Evolutionary conservation across 176 grass and related monocot species (phyloP).

Genomic region (Cymbopogon citratus): DNA sequence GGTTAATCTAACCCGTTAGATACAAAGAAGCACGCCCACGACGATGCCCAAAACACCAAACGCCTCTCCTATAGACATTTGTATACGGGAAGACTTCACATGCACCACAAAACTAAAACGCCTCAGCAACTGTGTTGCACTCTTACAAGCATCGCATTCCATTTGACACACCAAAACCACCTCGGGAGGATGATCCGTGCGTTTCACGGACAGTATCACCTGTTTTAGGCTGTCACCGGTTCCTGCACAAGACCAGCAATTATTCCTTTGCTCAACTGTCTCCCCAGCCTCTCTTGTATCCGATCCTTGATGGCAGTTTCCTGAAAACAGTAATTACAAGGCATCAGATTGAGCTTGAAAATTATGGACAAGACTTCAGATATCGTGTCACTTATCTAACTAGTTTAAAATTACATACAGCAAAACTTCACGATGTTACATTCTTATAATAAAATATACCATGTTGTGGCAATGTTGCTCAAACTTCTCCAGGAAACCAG

Average conservation of each 20-base stretch:
- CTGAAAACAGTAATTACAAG: slow-evolving; percentile 25
- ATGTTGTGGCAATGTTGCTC: slow-evolving; percentile 90
- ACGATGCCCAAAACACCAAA: slow-evolving; percentile 34
- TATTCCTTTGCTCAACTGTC: slow-evolving; percentile 63
- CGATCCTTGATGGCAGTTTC: slow-evolving; percentile 96
- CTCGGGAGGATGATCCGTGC: background rate
- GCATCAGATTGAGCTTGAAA: background rate
- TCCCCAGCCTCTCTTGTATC: slow-evolving; percentile 80
- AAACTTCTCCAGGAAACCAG: slow-evolving; percentile 95
- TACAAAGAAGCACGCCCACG: background rate
- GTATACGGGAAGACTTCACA: background rate
- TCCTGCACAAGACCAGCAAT: slow-evolving; percentile 32
- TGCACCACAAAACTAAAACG: background rate
- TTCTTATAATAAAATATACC: slow-evolving; percentile 30
- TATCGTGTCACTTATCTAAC: background rate
- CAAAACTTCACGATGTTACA: background rate
- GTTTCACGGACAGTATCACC: background rate
- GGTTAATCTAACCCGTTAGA: slow-evolving; percentile 18
- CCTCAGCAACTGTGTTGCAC: background rate
- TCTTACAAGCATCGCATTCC: slow-evolving; percentile 32
- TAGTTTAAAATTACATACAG: background rate
- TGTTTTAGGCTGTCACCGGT: slow-evolving; percentile 33
- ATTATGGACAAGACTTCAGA: background rate
- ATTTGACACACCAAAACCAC: slow-evolving; percentile 12
- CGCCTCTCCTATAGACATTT: slow-evolving; percentile 44